Base-by-base conservation (phyloP, 805 yeast species). In the Ascoidea tarda region DNA sequence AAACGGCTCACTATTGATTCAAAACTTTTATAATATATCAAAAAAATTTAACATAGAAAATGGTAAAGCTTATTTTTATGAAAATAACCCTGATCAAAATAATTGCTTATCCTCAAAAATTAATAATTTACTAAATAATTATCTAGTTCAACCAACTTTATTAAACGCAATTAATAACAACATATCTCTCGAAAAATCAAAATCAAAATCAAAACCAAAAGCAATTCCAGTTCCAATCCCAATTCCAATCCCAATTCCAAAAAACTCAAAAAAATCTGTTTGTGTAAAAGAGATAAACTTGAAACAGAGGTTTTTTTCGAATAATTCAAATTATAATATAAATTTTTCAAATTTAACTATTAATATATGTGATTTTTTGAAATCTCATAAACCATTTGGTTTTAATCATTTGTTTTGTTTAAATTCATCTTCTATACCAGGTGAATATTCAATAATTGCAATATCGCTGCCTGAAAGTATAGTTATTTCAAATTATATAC, bases 391-490 rank as follows among this genome's bases (percentile, higher is more conserved):
- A 38, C 28, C 28, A 21, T 21, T 21, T 3, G 28, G 28, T 21
- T 2, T 21, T 38, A n/a, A 51, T 32, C 79, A 84, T 53, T 77
- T 85, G 58, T 64, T 84, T 5, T 65, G 86, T 5, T 70, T 88
- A 46, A 84, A 87, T 60, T 84, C 95, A 45, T 95, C 96, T 0
- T 77, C 95, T 0, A 63, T 73, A 1, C 96, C 96, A 0, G 97
- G 98, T 0, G 74, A 79, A 54, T 88, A 95, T 91, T 81, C 96
- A 0, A 81, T 93, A 5, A 77, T 93, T 52, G 96, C 96, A 0
- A 58, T 88, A 1, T 90, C 90, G 0, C 60, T 66, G 42, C 70
- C 81, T 2, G 16, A 28, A 5, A 56, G 46, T 16, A 54, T 57
- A 5, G 52, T 54, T n/a, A 54, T 55, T 55, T 42, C 48, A 28